Base-by-base conservation (phyloP, 371 early-diverging fungal species). In the Choanephora cucurbitarum region DNA sequence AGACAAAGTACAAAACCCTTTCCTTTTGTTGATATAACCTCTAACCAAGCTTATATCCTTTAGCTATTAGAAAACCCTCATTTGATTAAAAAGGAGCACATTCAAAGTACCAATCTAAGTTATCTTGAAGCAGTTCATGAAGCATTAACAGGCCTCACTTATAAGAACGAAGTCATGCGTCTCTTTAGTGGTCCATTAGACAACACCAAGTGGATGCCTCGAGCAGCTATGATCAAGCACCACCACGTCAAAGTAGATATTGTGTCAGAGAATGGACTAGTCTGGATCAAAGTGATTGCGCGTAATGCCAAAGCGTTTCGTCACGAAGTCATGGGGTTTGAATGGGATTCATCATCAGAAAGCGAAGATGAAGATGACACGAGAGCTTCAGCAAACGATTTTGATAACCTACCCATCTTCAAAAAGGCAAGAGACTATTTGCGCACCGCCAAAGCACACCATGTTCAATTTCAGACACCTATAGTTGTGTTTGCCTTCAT, bases 261-360 rank as follows among this genome's bases (percentile, higher is more conserved):
- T 22, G 74, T 81, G 3, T 70, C 77, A 1, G 73, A 76, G 32
- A 49, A 67, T 21, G 85, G 81, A 0, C 46, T 73, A 32, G 67
- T 75, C 7, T 84, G 85, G 85, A 64, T 82, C 33, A 81, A 81
- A 46, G 79, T 82, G 19, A 75, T 77, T 68, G 80, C 83, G 1
- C 66, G 74, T 2, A 77, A 76, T 48, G 69, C 75, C 17, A 80
- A 80, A 52, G 77, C 70, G 1, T 65, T 80, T 42, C 66, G 80
- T 37, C 73, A 73, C 47, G 82, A 80, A 47, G 55, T 80, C 40
- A 72, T 73, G 31, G 81, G 79, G 3, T 50, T 77, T 9, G 81
- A 81, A 46, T 50, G 59, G 42, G 59, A 60, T 1, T 47, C 43
- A 43, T 46, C 22, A 10, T 60, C 64, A 5, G 50, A 58, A 0